Percentiles rank a stretch among this genome's conserved stretches.
phyloP scores from a whole-genome alignment of 768 basidiomycete genomes.

The Termitomyces titanicus region DNA sequence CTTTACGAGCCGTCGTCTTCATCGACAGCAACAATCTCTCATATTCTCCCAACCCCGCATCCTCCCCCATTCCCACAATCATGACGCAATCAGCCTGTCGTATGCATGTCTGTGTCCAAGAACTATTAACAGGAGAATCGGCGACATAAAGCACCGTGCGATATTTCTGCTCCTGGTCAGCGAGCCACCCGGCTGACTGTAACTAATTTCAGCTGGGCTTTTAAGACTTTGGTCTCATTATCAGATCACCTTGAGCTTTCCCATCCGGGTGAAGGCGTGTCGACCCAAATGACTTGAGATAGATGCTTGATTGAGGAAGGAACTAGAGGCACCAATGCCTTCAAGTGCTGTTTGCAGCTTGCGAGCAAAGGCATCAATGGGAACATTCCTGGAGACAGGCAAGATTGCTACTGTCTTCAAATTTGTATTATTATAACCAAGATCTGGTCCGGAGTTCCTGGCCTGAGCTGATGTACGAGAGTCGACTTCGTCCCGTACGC shows the following conservation, averaged over 20 bases:
- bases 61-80: constrained; percentile 93
- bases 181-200: constrained; percentile 74
- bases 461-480: constrained; percentile 49
- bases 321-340: constrained; percentile 89
- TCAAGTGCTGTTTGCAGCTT: constrained; percentile 88
- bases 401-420: constrained; percentile 93
- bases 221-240: background rate
- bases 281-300: constrained; percentile 89
- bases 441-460: constrained; percentile 51
- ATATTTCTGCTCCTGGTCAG: constrained; percentile 92
- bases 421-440: constrained; percentile 78
- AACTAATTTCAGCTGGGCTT: background rate
- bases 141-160: constrained; percentile 94
- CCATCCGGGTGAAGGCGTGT: constrained; percentile 95
- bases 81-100: constrained; percentile 95
- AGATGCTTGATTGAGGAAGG: constrained; percentile 91
- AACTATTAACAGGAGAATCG: constrained; percentile 90
- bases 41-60: constrained; percentile 88
- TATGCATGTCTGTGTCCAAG: constrained; percentile 98
- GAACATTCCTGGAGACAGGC: constrained; percentile 83
- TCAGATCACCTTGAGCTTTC: constrained; percentile 87
- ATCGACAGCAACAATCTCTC: constrained; percentile 89
- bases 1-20: constrained; percentile 98
- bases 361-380: constrained; percentile 84
- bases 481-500: constrained; percentile 83